Base-by-base conservation (phyloP, 2,329 filamentous ascomycete species). In the Pseudopyrenochaeta lycopersici region DNA sequence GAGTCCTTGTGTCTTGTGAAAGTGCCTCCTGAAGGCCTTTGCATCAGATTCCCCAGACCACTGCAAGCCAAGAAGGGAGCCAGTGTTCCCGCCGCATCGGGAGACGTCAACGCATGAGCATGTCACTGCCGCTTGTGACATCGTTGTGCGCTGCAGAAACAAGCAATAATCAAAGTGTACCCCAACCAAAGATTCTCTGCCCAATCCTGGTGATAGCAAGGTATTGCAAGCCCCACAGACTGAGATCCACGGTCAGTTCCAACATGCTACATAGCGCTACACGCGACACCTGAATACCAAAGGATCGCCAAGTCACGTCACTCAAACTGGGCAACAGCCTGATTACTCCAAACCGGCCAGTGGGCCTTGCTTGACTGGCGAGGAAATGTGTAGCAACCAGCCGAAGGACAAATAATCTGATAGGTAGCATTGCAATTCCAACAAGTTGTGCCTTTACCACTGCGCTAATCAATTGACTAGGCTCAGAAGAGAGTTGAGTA, bases 151-250 rank as follows among this genome's bases (percentile, higher is more conserved):
- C 21, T 49, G 31, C 47, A 31, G 18, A 47, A 41, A 39, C 17
- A 36, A 29, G 21, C n/a, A 18, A 17, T 18, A 30, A 44, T 68
- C 59, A 74, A 5, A 74, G 60, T n/a, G 47, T 44, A 4, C 73
- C 73, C 74, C 74, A 76, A n/a, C 64, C 62, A 56, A 75, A 76
- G 6, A 60, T 41, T 11, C 42, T 62, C 46, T 67, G 64, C 18
- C 74, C 74, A 21, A 70, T 39, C 18, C 56, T 63, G 2, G 67
- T 67, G 5, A 74, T 63, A 1, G 58, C 60, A n/a, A 64, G 38
- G 46, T 71, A 75, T 42, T 76, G 70, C 40, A 60, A 48, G n/a
- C 68, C 64, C 73, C 73, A 76, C 6, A 76, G 44, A 10, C 56
- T 52, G 5, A 76, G 61, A 41, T 76, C 73, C 32, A 76, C 60